A percentile compares a stretch with the other conserved stretches of the same genome.
These are phyloP conservation scores for Lasiodiplodia sp. DNA, from an alignment of 2,329 filamentous ascomycete species.

Conservation along the genomic window DNA sequence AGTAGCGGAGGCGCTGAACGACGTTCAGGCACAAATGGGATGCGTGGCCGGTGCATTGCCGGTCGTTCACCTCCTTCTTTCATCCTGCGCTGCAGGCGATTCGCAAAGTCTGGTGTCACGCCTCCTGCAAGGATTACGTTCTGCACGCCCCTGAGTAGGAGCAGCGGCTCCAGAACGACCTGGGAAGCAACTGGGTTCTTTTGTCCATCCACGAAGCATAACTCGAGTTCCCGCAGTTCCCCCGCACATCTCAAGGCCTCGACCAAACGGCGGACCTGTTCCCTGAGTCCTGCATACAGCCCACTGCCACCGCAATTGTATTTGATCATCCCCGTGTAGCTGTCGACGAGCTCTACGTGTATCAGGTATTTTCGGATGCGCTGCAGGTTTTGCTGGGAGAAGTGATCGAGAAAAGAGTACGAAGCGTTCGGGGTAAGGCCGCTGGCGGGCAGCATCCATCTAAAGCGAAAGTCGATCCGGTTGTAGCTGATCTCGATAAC, in stretches of 20 bases:
- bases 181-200: constrained; percentile 47
- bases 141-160: constrained; percentile 45
- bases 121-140: constrained; percentile 48
- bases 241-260: constrained; percentile 42
- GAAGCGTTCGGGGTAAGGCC: constrained; percentile 51
- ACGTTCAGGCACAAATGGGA: constrained; percentile 26
- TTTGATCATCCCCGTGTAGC: constrained; percentile 60
- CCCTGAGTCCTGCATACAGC: constrained; percentile 51
- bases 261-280: constrained; percentile 52
- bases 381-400: constrained; percentile 51
- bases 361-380: constrained; percentile 53
- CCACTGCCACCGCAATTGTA: constrained; percentile 57
- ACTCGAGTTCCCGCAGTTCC: constrained; percentile 38
- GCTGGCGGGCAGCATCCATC: constrained; percentile 51
- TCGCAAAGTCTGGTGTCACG: constrained; percentile 47
- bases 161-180: constrained; percentile 53
- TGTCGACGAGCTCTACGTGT: constrained; percentile 57
- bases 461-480: constrained; percentile 53
- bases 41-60: constrained; percentile 18
- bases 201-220: constrained; percentile 46
- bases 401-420: constrained; percentile 51
- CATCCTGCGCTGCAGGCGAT: constrained; percentile 45
- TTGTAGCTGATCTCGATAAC: constrained; percentile 54
- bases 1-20: constrained; percentile 27
- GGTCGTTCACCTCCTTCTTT: constrained; percentile 31